A percentile compares a stretch with the other conserved stretches of the same genome.
Evolutionary conservation across 306 rosid species (phyloP).

Genomic region (Alnus rubra): DNA sequence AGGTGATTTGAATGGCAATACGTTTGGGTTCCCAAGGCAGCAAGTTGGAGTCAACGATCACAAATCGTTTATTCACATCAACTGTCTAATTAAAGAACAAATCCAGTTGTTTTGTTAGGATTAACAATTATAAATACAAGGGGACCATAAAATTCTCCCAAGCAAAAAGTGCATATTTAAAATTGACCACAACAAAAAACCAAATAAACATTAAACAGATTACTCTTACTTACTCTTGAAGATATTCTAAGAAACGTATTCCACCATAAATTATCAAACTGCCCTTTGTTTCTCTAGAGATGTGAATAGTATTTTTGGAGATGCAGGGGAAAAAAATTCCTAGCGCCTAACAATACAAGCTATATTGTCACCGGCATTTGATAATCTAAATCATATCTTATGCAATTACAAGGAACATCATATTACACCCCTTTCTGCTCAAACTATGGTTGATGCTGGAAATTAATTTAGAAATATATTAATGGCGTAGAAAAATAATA

Average conservation of each 20-base stretch:
- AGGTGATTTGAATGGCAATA: no score
- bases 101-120: no score
- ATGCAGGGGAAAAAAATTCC: slow-evolving; percentile 5
- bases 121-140: no score
- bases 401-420: slow-evolving; percentile 56
- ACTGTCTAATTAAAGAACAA: no score
- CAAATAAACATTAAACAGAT: background rate
- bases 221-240: background rate
- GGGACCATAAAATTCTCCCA: no score
- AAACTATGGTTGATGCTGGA: slow-evolving; percentile 52
- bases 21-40: no score
- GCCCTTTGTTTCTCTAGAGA: slow-evolving; percentile 20
- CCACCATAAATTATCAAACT: slow-evolving; percentile 23
- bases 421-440: slow-evolving; percentile 57
- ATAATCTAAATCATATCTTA: slow-evolving; percentile 35
- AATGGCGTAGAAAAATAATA: no score
- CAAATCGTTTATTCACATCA: no score
- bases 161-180: background rate
- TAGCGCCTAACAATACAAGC: slow-evolving; percentile 25
- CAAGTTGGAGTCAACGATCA: no score
- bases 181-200: slow-evolving; percentile 1
- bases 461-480: slow-evolving; percentile 51
- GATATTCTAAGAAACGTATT: slow-evolving; percentile 14
- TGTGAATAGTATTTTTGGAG: background rate
- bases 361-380: slow-evolving; percentile 20